Evolutionary conservation across 2,329 filamentous ascomycete species (phyloP).

Genomic region (Calonectria hawksworthii): DNA sequence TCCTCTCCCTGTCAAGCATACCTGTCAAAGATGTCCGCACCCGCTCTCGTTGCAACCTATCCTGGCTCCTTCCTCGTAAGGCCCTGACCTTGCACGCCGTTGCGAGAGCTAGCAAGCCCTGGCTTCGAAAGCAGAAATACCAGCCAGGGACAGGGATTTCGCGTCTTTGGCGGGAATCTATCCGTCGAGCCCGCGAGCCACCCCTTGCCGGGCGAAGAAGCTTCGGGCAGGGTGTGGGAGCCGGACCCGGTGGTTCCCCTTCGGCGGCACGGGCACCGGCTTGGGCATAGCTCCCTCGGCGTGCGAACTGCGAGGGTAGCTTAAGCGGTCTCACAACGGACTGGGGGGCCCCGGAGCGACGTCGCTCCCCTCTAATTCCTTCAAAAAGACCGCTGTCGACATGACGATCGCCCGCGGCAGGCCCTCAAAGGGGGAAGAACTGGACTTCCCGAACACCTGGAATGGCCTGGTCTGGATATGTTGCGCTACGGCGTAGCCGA

Average conservation of each 20-base stretch:
- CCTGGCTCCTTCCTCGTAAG: constrained; percentile 23
- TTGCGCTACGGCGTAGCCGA: not conserved
- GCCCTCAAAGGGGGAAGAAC: constrained; percentile 35
- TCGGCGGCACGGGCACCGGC: constrained; percentile 29
- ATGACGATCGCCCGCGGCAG: constrained; percentile 42
- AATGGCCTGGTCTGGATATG: constrained; percentile 19
- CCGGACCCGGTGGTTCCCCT: not conserved
- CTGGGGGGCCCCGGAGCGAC: constrained; percentile 30
- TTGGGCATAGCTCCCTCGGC: constrained; percentile 39
- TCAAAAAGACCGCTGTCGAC: constrained; percentile 29
- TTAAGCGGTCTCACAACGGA: constrained; percentile 34
- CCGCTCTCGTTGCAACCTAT: constrained; percentile 20
- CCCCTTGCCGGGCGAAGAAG: constrained; percentile 21
- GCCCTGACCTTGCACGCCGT: constrained; percentile 22
- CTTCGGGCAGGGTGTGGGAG: constrained; percentile 1
- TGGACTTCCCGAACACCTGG: constrained; percentile 21
- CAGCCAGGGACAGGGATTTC: constrained; percentile 2
- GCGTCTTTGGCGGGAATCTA: constrained; percentile 39
- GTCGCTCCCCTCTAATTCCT: constrained; percentile 21
- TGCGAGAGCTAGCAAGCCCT: constrained; percentile 26
- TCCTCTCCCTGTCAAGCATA: constrained; percentile 19
- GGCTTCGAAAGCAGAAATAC: constrained; percentile 2
- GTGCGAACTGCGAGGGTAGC: constrained; percentile 33
- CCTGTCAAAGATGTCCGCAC: constrained; percentile 17
- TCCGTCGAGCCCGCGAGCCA: constrained; percentile 33